A percentile compares a stretch with the other conserved stretches of the same genome.
Evolutionary conservation across 441 rosid genomes (phyloP).

Genomic region (Populus hybrid): DNA sequence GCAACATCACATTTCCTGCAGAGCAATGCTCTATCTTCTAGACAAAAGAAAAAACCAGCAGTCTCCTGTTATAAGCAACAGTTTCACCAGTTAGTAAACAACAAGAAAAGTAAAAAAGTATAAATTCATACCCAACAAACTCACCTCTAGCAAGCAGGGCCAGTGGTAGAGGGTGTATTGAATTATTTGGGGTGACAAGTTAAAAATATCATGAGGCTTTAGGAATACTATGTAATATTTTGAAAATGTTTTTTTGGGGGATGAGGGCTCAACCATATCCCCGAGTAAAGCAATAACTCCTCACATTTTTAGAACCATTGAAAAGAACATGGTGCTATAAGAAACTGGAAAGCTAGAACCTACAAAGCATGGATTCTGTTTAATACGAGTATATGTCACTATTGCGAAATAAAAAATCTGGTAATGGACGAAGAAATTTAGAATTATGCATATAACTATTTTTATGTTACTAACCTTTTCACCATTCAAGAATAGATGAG

Average conservation of each 20-base stretch:
- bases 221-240: neutral
- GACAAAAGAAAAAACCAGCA: constrained; percentile 93
- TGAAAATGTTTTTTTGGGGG: neutral
- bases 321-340: neutral
- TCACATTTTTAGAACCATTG: neutral
- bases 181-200: neutral
- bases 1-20: constrained; percentile 94
- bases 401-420: too few relatives aligned
- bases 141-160: neutral
- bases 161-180: neutral
- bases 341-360: neutral
- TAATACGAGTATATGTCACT: neutral
- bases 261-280: neutral
- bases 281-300: neutral
- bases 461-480: neutral
- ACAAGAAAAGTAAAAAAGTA: neutral
- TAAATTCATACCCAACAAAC: neutral
- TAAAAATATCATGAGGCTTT: neutral
- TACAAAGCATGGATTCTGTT: neutral
- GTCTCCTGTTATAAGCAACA: constrained; percentile 49
- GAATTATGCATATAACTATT: neutral
- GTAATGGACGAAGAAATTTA: too few relatives aligned
- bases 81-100: neutral
- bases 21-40: constrained; percentile 88
- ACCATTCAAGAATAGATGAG: neutral